Base-by-base conservation (phyloP, 495 filamentous ascomycete genomes). In the Geopyxis carbonaria region DNA sequence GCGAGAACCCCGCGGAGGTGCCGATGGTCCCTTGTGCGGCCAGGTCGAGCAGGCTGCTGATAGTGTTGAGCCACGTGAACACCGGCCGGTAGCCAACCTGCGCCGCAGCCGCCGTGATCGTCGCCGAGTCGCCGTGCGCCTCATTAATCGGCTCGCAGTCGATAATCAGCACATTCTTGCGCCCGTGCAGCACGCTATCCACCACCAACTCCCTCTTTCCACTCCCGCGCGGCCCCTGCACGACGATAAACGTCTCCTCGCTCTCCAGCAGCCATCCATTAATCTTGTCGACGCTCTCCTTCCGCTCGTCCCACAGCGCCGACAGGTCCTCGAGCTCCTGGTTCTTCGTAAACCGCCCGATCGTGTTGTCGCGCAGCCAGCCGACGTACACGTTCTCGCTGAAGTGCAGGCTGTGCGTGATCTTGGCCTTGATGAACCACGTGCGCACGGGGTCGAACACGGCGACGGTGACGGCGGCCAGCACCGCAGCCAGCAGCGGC, bases 141-240 rank as follows among this genome's bases (percentile, higher is more conserved):
- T 97, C 87, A 39, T 85, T 76, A 13, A 95, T 81, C 3, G 81
- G 76, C 55, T 93, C 93, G 63, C 87, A 95, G 58, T 97, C 89
- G 34, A 97, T 75, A n/a, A 91, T 61, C 0, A 97, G 60, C 31
- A 81, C 82, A 51, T 89, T 73, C 31, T 70, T 75, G 30, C 80
- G 71, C 14, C 73, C 70, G 47, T 80, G 71, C 13, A 97, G 65
- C 0, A 82, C 76, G 47, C 85, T 81, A 44, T 92, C 80, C 21
- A 94, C 43, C 4, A 95, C 75, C 0, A 95, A 62, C 46, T 93
- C 87, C 40, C 68, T 75, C 58, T 93, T 93, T 1, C 89, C 91
- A n/a, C n/a, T n/a, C 5, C 89, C 91, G 15, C 82, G 72, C 5
- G 89, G 87, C 0, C 89, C 89, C 52, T 93, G 81, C 8, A 97